Evolutionary conservation across 2,329 filamentous ascomycete species (phyloP), one percentile per base, ranked within the genome.

Genomic region (Canariomyces notabilis): DNA sequence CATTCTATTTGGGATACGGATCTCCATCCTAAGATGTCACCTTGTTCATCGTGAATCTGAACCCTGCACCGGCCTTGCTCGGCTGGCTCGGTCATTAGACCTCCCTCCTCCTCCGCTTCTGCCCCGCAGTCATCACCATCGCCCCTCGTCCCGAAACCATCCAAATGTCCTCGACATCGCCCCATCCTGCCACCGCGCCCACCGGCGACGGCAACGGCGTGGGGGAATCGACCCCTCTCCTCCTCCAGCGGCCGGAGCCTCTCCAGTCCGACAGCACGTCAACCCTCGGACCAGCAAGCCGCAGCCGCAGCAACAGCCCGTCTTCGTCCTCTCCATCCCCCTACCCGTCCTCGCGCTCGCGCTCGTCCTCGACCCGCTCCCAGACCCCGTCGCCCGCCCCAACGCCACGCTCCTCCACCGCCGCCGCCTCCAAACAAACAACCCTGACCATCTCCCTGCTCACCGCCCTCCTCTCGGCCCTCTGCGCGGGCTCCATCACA

Each of bases 401-500:
- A 12, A n/a, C n/a, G n/a, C n/a, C n/a, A n/a, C n/a, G n/a, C n/a
- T n/a, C n/a, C 32, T 16, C 48, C 18, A 33, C 16, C 36, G 26
- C 39, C 37, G 48, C 44, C 18, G 33, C 37, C n/a, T n/a, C n/a
- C 19, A 34, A 14, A 7, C 23, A 33, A 29, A 21, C 40, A 33
- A 23, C 21, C 48, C 26, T 57, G 47, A 53, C 66, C 54, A 46
- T 76, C 37, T 74, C 79, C 45, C 80, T 82, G 58, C 53, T 73
- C 21, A 70, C 71, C 18, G 74, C 80, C 21, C 72, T 82, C 22
- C 52, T 80, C 14, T 73, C 74, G 14, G 72, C 79, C 12, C 76
- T 96, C 23, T 93, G 87, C 64, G 91, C 89, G 22, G 93, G 91
- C 51, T 94, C 88, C 59, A 88, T 97, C 60, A 89, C 89, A 40